Evolutionary conservation across 1,284 basidiomycete species (phyloP).

Genomic region (Trichosporon asahii): DNA sequence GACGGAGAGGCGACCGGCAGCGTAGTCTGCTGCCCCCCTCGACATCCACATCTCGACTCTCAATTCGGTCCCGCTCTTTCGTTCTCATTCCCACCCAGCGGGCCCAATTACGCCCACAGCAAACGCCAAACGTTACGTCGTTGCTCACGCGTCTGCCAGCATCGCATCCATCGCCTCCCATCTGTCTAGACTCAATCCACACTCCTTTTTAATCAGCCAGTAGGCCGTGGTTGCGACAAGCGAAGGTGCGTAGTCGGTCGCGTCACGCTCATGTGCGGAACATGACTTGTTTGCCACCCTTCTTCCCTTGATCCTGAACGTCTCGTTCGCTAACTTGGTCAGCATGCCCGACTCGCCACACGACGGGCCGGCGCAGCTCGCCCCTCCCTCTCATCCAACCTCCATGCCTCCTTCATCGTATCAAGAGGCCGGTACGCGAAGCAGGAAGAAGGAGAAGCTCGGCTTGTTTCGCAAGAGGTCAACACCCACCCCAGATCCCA

Average conservation of each 20-base stretch:
- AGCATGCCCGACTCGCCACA: slow-evolving; percentile 8
- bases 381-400: not conserved
- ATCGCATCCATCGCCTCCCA: not conserved
- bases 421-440: not conserved
- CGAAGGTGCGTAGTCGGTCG: slow-evolving; percentile 1
- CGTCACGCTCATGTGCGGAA: not conserved
- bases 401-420: slow-evolving; percentile 5
- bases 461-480: slow-evolving; percentile 18
- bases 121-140: slow-evolving; percentile 5
- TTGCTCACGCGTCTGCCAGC: slow-evolving; percentile 5
- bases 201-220: not conserved
- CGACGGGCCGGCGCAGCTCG: slow-evolving; percentile 7
- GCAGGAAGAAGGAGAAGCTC: slow-evolving; percentile 12
- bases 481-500: slow-evolving; percentile 14
- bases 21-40: not conserved
- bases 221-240: slow-evolving; percentile 5
- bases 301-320: not conserved
- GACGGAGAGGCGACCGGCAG: slow-evolving; percentile 8
- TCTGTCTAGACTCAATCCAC: not conserved
- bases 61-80: not conserved
- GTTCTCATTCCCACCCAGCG: not conserved
- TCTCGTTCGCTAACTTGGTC: not conserved
- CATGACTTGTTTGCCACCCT: not conserved
- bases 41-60: not conserved
- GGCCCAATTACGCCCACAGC: not conserved